Evolutionary conservation across 129 eudicot genomes (phyloP), one percentile per base, ranked within the genome.

Genomic region (Oenanthe sinensis): DNA sequence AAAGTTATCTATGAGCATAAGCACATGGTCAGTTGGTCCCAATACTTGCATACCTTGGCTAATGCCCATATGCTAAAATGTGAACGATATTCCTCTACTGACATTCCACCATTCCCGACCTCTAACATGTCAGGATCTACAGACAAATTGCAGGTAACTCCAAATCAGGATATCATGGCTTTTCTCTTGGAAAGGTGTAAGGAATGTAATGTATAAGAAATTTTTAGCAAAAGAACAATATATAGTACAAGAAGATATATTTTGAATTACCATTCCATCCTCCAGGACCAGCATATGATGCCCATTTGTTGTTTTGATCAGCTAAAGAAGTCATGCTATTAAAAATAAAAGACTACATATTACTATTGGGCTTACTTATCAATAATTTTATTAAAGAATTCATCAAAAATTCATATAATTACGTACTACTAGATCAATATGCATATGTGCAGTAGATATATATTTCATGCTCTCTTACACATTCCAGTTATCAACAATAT

Each of bases 21-120:
- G 3, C 24, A 36, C 45, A 71, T 71, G 24, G 50, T 17, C 13
- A 71, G 45, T 71, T 71, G 75, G 49, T 40, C 33, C 26, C 75
- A 39, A 19, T 13, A 40, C 39, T 12, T 36, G 0, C 77, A 39
- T 84, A 93, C 98, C 89, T 94, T 94, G 9, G 82, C 92, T 79
- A 94, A 79, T 15, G 98, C 98, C 98, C 98, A 94, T 39, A 94
- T 91, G 86, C 98, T 94, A 77, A 94, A 94, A 86, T 94, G 98
- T 9, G 97, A 91, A 37, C 98, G 97, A 75, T 94, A 94, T 87
- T 94, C 98, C 69, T 80, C 87, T 0, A 76, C 71, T 7, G 86
- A 88, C 98, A 94, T 94, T 67, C 96, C 96, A 81, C 98, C 98
- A 78, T 94, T 94, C 13, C 98, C 98, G 44, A 94, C 92, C 81